These are phyloP conservation scores for Lathyrus oleraceus DNA, from an alignment of 306 rosid species.

Conservation along the genomic window DNA sequence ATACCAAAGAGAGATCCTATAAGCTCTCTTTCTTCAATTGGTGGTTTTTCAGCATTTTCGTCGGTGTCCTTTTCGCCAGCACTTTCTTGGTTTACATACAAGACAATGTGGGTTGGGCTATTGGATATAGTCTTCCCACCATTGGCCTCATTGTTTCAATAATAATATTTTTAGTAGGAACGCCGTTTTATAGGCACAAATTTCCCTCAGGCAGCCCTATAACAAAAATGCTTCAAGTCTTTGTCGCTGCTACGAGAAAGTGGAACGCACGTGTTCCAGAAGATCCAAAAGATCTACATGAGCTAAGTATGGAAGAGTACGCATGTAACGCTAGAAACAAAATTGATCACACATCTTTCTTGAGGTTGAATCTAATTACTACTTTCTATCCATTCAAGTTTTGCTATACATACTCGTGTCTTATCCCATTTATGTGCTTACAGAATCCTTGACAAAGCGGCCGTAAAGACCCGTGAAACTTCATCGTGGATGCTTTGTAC, in stretches of 20 bases:
- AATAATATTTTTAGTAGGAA: slow-evolving; percentile 58
- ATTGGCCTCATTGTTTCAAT: slow-evolving; percentile 59
- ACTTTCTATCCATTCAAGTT: slow-evolving; percentile 10
- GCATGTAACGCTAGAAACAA: slow-evolving; percentile 40
- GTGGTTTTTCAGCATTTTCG: slow-evolving; percentile 72
- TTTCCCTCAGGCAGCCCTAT: slow-evolving; percentile 71
- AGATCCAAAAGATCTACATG: slow-evolving; percentile 66
- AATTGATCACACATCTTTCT: slow-evolving; percentile 53
- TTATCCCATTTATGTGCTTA: background rate
- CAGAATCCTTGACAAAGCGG: slow-evolving; percentile 80
- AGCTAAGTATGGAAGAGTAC: slow-evolving; percentile 50
- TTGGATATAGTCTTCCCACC: slow-evolving; percentile 83
- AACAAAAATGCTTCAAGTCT: slow-evolving; percentile 51
- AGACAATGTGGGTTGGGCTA: slow-evolving; percentile 68
- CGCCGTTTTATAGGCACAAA: slow-evolving; percentile 67
- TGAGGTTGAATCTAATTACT: slow-evolving; percentile 47
- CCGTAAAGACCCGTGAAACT: slow-evolving; percentile 42
- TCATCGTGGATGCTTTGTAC: slow-evolving; percentile 62
- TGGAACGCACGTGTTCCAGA: slow-evolving; percentile 50
- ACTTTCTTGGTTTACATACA: slow-evolving; percentile 69
- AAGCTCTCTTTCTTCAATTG: slow-evolving; percentile 82
- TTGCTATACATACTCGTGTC: background rate
- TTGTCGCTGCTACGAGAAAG: slow-evolving; percentile 58
- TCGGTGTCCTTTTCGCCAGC: slow-evolving; percentile 66
- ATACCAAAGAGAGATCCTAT: slow-evolving; percentile 57